phyloP scores from a whole-genome alignment of 768 basidiomycete species.

The Pulveroboletus frians region DNA sequence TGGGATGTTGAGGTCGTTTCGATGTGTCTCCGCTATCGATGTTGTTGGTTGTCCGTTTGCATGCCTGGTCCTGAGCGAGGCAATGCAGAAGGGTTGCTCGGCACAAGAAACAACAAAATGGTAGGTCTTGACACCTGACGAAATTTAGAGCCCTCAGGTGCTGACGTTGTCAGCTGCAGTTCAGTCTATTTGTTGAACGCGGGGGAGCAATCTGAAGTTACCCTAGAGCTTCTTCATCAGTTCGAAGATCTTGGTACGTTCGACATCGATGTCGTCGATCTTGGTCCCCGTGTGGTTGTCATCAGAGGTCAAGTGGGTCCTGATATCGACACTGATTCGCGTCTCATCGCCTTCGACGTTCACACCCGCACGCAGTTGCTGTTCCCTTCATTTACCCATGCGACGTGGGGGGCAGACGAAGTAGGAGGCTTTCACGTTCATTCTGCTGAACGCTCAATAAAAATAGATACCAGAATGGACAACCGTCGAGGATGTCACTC shows the following conservation, averaged over 20 bases:
- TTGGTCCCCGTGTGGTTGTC: slow-evolving; percentile 16
- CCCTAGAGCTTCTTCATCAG: slow-evolving; percentile 13
- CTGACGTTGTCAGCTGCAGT: slow-evolving; percentile 1
- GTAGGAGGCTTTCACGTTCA: not conserved
- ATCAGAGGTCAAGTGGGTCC: not conserved
- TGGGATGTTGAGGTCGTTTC: not conserved
- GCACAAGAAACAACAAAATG: not conserved
- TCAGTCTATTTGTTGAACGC: slow-evolving; percentile 9
- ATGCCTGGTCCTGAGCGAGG: slow-evolving; percentile 12
- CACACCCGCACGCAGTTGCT: slow-evolving; percentile 4
- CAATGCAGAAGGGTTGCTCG: not conserved
- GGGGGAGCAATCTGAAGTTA: not conserved
- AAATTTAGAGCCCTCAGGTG: not conserved
- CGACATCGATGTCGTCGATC: not conserved
- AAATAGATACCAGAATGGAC: not conserved
- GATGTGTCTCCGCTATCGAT: slow-evolving; percentile 9
- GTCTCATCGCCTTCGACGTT: slow-evolving; percentile 15
- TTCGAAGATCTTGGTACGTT: slow-evolving; percentile 1
- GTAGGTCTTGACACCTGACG: not conserved
- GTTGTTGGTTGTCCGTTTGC: slow-evolving; percentile 12
- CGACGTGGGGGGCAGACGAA: not conserved
- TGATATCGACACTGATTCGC: not conserved
- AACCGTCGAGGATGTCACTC: not conserved
- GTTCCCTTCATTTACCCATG: not conserved
- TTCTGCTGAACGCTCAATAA: not conserved